These are phyloP conservation scores for Rhodotorula sphaerocarpa DNA, from an alignment of 768 basidiomycete species.

Conservation along the genomic window DNA sequence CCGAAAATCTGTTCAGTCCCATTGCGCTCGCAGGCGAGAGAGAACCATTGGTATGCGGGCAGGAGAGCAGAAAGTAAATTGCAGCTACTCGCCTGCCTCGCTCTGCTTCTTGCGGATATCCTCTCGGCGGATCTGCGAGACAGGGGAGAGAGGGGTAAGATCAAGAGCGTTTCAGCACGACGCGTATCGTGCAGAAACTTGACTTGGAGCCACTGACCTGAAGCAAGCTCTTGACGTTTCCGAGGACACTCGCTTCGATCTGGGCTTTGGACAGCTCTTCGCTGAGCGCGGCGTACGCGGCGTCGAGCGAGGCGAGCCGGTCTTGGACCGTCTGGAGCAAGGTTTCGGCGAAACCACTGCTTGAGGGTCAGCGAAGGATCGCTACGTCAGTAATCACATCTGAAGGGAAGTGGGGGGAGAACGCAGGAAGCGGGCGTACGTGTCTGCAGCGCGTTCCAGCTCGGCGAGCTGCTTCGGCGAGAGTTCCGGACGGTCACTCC, in stretches of 20 bases:
- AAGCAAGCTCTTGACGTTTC: not conserved
- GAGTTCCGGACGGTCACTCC: not conserved
- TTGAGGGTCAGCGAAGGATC: too few species aligned
- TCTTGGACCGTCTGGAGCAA: not conserved
- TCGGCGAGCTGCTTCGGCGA: not conserved
- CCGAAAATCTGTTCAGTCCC: too few species aligned
- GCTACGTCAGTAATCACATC: too few species aligned
- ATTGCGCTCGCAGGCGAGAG: too few species aligned
- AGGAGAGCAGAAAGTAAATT: too few species aligned
- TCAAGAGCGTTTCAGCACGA: too few species aligned
- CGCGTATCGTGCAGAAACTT: too few species aligned
- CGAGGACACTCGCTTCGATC: conserved; percentile 2
- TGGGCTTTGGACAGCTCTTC: not conserved
- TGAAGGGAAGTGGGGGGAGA: too few species aligned
- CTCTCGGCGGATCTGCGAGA: not conserved
- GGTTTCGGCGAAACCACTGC: not conserved
- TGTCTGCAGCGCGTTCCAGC: not conserved
- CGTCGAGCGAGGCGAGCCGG: not conserved
- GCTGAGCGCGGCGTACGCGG: not conserved
- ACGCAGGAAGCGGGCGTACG: not conserved
- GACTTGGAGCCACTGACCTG: not conserved
- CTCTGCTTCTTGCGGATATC: not conserved
- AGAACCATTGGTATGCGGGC: too few species aligned
- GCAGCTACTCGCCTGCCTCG: too few species aligned
- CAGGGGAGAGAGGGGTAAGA: too few species aligned